phyloP scores from a whole-genome alignment of 208 protist genomes.

The Leishmania tarentolae region DNA sequence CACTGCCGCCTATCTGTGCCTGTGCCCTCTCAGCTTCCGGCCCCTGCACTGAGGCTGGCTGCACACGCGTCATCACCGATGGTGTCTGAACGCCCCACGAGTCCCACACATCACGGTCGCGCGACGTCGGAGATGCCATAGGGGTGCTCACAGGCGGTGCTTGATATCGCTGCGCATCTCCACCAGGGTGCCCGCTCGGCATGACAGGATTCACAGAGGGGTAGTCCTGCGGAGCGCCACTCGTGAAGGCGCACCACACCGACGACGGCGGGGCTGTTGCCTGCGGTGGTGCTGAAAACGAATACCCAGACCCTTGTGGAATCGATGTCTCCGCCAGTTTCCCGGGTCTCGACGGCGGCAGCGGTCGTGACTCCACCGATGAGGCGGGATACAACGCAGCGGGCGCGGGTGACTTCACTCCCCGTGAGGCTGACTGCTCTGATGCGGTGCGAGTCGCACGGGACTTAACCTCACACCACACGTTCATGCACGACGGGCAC shows the following conservation, averaged over 20 bases:
- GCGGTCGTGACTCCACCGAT: not conserved
- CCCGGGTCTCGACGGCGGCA: not conserved
- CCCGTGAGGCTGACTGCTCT: not conserved
- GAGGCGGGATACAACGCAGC: not conserved
- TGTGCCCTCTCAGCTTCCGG: not conserved
- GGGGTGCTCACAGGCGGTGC: not conserved
- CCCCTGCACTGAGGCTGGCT: not conserved
- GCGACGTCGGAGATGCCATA: not conserved
- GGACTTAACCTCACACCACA: slow-evolving; percentile 35
- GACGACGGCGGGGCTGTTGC: not conserved
- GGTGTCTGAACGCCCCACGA: slow-evolving; percentile 26
- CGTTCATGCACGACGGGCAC: slow-evolving; percentile 35
- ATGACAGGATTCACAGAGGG: not conserved
- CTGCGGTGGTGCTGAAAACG: not conserved
- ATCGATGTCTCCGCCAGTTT: not conserved
- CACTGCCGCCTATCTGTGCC: not conserved
- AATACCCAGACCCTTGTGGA: not conserved
- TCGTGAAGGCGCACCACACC: slow-evolving; percentile 37
- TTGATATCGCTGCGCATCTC: slow-evolving; percentile 1
- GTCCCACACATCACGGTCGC: slow-evolving; percentile 14
- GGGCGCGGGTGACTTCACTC: not conserved
- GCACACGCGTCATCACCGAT: slow-evolving; percentile 6
- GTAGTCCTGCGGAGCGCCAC: slow-evolving; percentile 41
- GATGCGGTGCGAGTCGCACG: slow-evolving; percentile 12
- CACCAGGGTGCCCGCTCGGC: not conserved